A percentile compares a stretch with the other conserved stretches of the same genome.
Evolutionary conservation across 1,284 basidiomycete genomes (phyloP).

Genomic region (Heterobasidion annosum): DNA sequence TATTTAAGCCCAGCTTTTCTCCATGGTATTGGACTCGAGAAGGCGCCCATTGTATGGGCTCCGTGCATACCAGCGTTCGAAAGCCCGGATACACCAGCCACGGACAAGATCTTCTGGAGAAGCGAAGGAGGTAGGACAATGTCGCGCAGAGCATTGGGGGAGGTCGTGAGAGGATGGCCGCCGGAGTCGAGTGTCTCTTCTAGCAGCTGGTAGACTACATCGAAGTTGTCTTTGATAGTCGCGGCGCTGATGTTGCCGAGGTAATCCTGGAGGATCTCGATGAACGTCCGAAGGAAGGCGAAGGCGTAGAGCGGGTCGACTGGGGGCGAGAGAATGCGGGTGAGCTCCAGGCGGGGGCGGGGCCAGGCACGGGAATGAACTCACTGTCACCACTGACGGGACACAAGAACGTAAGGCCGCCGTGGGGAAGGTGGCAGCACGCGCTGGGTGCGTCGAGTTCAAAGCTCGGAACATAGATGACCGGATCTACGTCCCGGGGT

Average conservation of each 20-base stretch:
- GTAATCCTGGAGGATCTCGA: conserved; percentile 82
- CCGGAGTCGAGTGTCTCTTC: conserved; percentile 93
- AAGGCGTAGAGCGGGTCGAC: conserved; percentile 89
- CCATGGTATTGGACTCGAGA: conserved; percentile 94
- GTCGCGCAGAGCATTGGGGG: conserved; percentile 84
- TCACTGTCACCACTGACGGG: conserved; percentile 76
- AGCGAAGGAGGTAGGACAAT: conserved; percentile 86
- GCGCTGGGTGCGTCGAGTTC: conserved; percentile 46
- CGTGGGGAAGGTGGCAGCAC: conserved; percentile 74
- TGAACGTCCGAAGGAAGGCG: conserved; percentile 79
- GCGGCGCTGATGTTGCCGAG: conserved; percentile 68
- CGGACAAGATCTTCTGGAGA: conserved; percentile 62
- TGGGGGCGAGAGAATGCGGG: conserved; percentile 20
- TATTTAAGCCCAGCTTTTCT: conserved; percentile 80
- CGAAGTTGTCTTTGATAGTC: conserved; percentile 88
- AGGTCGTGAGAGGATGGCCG: conserved; percentile 92
- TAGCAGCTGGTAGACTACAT: conserved; percentile 92
- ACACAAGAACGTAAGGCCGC: conserved; percentile 71
- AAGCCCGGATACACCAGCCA: conserved; percentile 41
- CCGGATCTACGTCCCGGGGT: conserved; percentile 57
- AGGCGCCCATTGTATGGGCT: conserved; percentile 39
- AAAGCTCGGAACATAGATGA: conserved; percentile 52
- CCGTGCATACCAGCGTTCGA: conserved; percentile 25
- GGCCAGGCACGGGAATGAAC: conserved; percentile 16
- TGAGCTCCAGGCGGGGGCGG: neutral